These are phyloP conservation scores for Rubroboletus satanas DNA, from an alignment of 768 basidiomycete species.

Conservation along the genomic window DNA sequence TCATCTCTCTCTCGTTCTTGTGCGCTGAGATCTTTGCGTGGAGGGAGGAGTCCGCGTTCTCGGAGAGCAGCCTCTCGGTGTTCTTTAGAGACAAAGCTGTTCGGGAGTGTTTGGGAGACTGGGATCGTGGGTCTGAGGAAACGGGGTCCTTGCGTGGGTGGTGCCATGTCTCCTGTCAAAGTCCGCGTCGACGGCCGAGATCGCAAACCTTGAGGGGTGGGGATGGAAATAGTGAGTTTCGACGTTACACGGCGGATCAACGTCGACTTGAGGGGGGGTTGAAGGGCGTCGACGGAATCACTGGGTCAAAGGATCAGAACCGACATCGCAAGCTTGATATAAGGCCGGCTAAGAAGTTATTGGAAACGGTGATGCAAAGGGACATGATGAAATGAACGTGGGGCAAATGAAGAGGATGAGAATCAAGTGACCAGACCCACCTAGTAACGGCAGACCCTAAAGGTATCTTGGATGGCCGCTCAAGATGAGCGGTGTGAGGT, in stretches of 20 bases:
- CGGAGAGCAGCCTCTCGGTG: slow-evolving; percentile 52
- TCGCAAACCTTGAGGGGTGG: slow-evolving; percentile 2
- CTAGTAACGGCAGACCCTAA: slow-evolving; percentile 5
- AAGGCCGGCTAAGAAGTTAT: not conserved
- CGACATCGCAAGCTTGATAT: not conserved
- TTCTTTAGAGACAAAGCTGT: slow-evolving; percentile 20
- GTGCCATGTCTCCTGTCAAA: not conserved
- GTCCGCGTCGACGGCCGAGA: slow-evolving; percentile 16
- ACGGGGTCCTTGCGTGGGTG: not conserved
- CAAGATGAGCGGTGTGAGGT: not conserved
- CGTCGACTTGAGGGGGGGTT: slow-evolving; percentile 8
- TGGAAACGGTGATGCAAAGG: not conserved
- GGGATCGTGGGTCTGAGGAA: not conserved
- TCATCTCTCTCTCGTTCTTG: slow-evolving; percentile 41
- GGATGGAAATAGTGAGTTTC: slow-evolving; percentile 23
- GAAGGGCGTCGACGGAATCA: not conserved
- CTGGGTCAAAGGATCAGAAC: slow-evolving; percentile 2
- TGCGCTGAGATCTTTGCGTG: slow-evolving; percentile 33
- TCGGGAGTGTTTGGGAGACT: slow-evolving; percentile 18
- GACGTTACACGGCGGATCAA: slow-evolving; percentile 32
- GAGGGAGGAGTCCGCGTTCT: slow-evolving; percentile 56
- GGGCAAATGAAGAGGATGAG: not conserved
- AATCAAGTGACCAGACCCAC: slow-evolving; percentile 7
- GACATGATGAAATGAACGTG: not conserved
- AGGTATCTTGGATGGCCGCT: slow-evolving; percentile 1